Base-by-base conservation (phyloP, 2,329 filamentous ascomycete genomes). In the Beauveria pseudobassiana region DNA sequence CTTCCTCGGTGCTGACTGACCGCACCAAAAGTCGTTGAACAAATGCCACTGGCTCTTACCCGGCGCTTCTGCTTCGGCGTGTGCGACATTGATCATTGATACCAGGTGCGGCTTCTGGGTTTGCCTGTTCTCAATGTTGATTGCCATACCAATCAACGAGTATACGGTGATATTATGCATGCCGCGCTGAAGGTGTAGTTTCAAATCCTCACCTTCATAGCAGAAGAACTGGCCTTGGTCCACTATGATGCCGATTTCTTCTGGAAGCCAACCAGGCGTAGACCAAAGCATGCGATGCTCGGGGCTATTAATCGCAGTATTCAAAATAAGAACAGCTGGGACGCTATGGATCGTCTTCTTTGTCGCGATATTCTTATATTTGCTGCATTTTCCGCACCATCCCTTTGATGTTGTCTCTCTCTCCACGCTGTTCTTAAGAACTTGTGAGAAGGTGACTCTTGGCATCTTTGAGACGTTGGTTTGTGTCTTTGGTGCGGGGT, bases 1-100 rank as follows among this genome's bases (percentile, higher is more conserved):
- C 96, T 71, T 99, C 93, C 64, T 92, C 87, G 30, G 85, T 83
- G 38, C 87, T 85, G 18, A 96, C 85, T 10, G 88, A 87, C 14
- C 90, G 86, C 24, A 99, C 96, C 42, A 96, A 77, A 99, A 99
- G 75, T 99, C 95, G 68, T 99, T 99, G 78, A 99, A 97, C 1
- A 99, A 76, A 74, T 98, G 91, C 96, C 96, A 99, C 67, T 88
- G 87, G 69, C 85, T 88, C 65, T 86, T 82, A 3, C 77, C 78
- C 1, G 85, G 81, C 0, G 82, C 72, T 48, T 83, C 79, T 0
- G 81, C 78, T 60, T 86, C 84, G 0, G 89, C 85, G 57, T 91
- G 86, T 14, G 84, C 83, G 62, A 89, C 87, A 72, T 99, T 96
- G 67, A 96, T 86, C 73, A 96, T 89, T 12, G 92, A 91, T 8